Percentiles rank a stretch among this genome's conserved stretches.
Evolutionary conservation across 2,329 filamentous ascomycete genomes (phyloP).

Genomic region (Apiospora saccharicola): DNA sequence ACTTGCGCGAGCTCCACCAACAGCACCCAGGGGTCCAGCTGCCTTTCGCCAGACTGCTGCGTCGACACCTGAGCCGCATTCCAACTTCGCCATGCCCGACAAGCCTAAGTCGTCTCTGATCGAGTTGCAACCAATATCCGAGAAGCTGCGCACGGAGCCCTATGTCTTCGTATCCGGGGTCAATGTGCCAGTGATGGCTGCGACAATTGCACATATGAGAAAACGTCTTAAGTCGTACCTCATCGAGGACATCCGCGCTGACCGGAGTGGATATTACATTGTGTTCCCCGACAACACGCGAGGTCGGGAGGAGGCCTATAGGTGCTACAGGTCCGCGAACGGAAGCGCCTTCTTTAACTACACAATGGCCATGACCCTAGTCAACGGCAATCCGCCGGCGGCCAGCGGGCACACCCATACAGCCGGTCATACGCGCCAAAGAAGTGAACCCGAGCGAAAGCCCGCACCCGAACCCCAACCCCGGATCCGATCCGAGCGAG

Average conservation of each 20-base stretch:
- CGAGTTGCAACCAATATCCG: constrained; percentile 71
- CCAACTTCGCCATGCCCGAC: constrained; percentile 46
- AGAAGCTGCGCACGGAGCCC: constrained; percentile 77
- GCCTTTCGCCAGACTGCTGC: constrained; percentile 53
- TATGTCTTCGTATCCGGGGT: constrained; percentile 91
- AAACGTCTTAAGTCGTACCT: constrained; percentile 85
- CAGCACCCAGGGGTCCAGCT: constrained; percentile 86
- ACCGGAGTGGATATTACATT: constrained; percentile 88
- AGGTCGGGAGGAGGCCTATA: constrained; percentile 81
- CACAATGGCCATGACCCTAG: constrained; percentile 86
- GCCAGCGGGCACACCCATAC: constrained; percentile 39
- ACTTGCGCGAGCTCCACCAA: constrained; percentile 74
- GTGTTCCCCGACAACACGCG: constrained; percentile 82
- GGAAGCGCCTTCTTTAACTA: constrained; percentile 91
- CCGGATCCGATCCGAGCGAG: constrained; percentile 71
- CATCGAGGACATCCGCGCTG: constrained; percentile 82
- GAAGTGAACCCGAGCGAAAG: constrained; percentile 38
- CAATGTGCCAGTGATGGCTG: constrained; percentile 84
- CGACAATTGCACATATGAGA: constrained; percentile 88
- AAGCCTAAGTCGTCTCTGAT: constrained; percentile 62
- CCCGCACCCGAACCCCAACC: constrained; percentile 53
- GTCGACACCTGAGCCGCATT: constrained; percentile 43
- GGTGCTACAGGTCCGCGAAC: constrained; percentile 81
- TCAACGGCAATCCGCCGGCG: constrained; percentile 46
- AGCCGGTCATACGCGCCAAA: constrained; percentile 35